phyloP scores from a whole-genome alignment of 768 basidiomycete species.

The Asterophora parasitica region DNA sequence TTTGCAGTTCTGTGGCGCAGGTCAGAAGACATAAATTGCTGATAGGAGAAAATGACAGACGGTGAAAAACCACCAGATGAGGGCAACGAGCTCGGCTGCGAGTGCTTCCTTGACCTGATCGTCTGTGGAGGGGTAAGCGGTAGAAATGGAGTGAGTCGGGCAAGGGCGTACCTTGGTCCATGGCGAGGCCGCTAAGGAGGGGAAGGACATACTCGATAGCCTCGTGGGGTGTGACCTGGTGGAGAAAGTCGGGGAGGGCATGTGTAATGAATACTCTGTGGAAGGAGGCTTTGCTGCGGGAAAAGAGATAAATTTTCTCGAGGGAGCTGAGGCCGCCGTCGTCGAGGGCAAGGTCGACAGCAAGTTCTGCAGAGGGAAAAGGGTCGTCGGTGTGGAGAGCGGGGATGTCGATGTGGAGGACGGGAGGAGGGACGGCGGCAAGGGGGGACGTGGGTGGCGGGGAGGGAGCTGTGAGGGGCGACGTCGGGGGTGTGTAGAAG shows the following conservation, averaged over 20 bases:
- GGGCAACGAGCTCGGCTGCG: constrained; percentile 67
- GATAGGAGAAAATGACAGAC: constrained; percentile 26
- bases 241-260: constrained; percentile 73
- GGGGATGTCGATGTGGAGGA: constrained; percentile 23
- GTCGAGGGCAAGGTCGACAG: constrained; percentile 47
- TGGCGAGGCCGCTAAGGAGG: constrained; percentile 77
- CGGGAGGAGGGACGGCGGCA: constrained; percentile 21
- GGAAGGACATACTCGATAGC: constrained; percentile 93
- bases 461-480: constrained; percentile 29
- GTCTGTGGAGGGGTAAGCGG: constrained; percentile 39
- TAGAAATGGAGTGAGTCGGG: constrained; percentile 5
- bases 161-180: constrained; percentile 72
- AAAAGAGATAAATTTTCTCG: constrained; percentile 90
- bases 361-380: constrained; percentile 32
- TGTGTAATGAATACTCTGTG: constrained; percentile 79
- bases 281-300: constrained; percentile 62
- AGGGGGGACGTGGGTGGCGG: constrained; percentile 32
- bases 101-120: constrained; percentile 87
- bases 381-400: constrained; percentile 28
- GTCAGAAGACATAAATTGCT: constrained; percentile 3
- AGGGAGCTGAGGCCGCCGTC: constrained; percentile 80
- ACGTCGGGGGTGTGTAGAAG: constrained; percentile 35
- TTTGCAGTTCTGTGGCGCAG: constrained; percentile 53
- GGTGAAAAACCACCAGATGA: constrained; percentile 93
- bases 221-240: constrained; percentile 75